Conservation (phyloP, 768 basidiomycete genomes). For the Terana coerulea region DNA sequence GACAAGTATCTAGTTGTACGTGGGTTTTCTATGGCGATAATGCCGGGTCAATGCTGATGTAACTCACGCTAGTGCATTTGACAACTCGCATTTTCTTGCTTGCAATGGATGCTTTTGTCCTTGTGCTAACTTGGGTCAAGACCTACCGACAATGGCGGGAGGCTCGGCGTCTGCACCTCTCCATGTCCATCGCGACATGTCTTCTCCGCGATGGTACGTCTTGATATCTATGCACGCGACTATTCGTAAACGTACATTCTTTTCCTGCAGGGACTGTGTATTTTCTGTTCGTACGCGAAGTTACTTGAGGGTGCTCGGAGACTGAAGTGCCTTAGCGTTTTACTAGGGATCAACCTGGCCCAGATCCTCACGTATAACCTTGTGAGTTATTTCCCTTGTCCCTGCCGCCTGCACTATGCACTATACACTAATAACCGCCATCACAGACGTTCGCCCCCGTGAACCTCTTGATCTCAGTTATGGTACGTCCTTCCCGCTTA, state of each 20-base stretch:
- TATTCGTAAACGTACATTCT: not conserved
- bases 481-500: not conserved
- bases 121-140: not conserved
- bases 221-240: not conserved
- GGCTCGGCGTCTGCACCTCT: not conserved
- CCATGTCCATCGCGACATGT: not conserved
- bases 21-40: no score
- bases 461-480: not conserved
- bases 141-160: constrained; percentile 3
- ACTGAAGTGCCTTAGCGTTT: not conserved
- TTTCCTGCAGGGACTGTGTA: not conserved
- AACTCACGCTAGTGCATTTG: not conserved
- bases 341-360: not conserved
- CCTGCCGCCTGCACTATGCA: not conserved
- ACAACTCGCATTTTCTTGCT: not conserved
- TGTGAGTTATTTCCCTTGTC: not conserved
- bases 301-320: not conserved
- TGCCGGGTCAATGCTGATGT: not conserved
- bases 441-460: not conserved
- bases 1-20: not conserved
- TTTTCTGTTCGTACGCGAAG: not conserved
- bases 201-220: not conserved
- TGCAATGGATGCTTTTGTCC: not conserved
- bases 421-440: not conserved
- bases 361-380: constrained; percentile 2